These are phyloP conservation scores for Trichosporon inkin DNA, from an alignment of 1,284 basidiomycete genomes.

Conservation along the genomic window DNA sequence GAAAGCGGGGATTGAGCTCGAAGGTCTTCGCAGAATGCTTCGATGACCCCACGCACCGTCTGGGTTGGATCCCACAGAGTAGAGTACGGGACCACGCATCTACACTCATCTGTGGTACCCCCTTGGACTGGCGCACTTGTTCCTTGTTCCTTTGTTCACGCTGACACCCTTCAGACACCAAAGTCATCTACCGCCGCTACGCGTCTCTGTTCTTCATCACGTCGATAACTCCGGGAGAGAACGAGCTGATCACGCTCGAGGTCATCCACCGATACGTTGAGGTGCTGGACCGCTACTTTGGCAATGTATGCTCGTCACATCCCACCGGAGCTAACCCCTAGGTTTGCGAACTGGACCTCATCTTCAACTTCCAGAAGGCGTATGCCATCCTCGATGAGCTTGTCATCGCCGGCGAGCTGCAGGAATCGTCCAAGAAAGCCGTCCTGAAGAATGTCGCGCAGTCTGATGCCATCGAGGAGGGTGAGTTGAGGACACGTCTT, in stretches of 20 bases:
- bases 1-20: no score
- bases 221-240: conserved; percentile 83
- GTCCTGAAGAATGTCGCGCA: conserved; percentile 72
- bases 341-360: conserved; percentile 95
- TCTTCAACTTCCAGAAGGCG: conserved; percentile 98
- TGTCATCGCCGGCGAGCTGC: conserved; percentile 95
- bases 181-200: conserved; percentile 96
- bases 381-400: conserved; percentile 98
- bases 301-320: conserved; percentile 66
- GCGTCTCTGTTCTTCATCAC: conserved; percentile 97
- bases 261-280: conserved; percentile 99
- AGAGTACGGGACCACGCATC: no score
- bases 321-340: conserved; percentile 40
- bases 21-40: no score
- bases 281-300: conserved; percentile 98
- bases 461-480: conserved; percentile 54
- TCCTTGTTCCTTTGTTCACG: not conserved
- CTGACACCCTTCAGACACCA: conserved; percentile 63
- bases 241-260: conserved; percentile 87
- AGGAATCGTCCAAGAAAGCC: conserved; percentile 98
- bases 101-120: no score
- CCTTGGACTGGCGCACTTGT: no score
- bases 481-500: conserved; percentile 34
- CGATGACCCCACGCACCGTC: no score
- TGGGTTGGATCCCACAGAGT: no score